These are phyloP conservation scores for Marasmius oreades DNA, from an alignment of 1,284 basidiomycete genomes.

Conservation along the genomic window DNA sequence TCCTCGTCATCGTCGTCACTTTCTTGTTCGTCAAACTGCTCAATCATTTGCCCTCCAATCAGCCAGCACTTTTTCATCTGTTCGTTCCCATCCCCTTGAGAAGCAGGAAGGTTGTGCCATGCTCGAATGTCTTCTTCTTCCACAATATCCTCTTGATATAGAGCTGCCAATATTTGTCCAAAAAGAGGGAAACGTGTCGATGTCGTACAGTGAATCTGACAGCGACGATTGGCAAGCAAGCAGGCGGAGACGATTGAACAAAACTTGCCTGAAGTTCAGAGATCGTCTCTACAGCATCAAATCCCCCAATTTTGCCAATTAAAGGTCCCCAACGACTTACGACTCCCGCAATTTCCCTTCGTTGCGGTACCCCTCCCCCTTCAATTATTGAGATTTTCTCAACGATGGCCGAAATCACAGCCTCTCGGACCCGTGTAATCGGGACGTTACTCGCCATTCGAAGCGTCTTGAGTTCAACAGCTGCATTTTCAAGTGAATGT, in stretches of 20 bases:
- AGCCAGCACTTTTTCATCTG: constrained; percentile 67
- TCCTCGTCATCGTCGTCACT: constrained; percentile 51
- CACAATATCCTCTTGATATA: constrained; percentile 76
- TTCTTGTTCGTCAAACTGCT: constrained; percentile 74
- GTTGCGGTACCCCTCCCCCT: constrained; percentile 49
- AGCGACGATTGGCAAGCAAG: not conserved
- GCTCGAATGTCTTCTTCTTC: constrained; percentile 76
- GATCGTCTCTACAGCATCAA: constrained; percentile 73
- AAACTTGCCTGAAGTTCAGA: constrained; percentile 60
- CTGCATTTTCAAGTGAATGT: constrained; percentile 88
- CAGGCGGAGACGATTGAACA: not conserved
- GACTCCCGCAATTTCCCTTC: constrained; percentile 55
- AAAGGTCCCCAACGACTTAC: constrained; percentile 69
- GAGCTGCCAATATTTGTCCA: constrained; percentile 68
- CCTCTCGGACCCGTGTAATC: constrained; percentile 72
- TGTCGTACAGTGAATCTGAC: constrained; percentile 59
- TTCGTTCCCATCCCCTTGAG: constrained; percentile 52
- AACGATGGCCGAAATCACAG: constrained; percentile 73
- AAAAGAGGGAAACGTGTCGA: constrained; percentile 63
- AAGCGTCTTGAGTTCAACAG: constrained; percentile 90
- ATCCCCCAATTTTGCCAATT: constrained; percentile 71
- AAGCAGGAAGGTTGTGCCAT: constrained; percentile 57
- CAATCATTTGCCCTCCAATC: constrained; percentile 70
- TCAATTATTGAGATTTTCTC: constrained; percentile 59
- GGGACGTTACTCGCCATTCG: constrained; percentile 93